Evolutionary conservation across 208 protist species (phyloP).

Genomic region (Perkinsela sp.): DNA sequence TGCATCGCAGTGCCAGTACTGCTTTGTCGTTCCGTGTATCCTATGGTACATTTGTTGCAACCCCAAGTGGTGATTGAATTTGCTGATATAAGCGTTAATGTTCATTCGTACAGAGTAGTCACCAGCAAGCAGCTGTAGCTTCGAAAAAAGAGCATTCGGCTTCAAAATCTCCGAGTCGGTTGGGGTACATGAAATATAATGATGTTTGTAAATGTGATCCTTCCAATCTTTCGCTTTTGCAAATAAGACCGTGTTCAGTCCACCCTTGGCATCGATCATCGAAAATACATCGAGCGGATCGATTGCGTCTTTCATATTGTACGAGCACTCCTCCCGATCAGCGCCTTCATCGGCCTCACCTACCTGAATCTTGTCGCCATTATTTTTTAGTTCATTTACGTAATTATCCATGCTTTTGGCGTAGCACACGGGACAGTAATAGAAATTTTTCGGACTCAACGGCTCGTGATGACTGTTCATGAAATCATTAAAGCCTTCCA

Average conservation of each 20-base stretch:
- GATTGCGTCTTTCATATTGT: conserved; percentile 7
- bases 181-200: conserved; percentile 2
- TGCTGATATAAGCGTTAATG: conserved; percentile 28
- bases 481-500: conserved; percentile 43
- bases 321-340: conserved; percentile 8
- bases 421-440: conserved; percentile 42
- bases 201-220: neutral
- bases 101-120: conserved; percentile 37
- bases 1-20: conserved; percentile 39
- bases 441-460: conserved; percentile 31
- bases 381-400: conserved; percentile 10
- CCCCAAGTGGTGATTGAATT: conserved; percentile 25
- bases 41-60: conserved; percentile 9
- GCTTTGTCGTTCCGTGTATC: conserved; percentile 14
- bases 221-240: conserved; percentile 2
- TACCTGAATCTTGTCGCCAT: conserved; percentile 5
- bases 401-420: conserved; percentile 27
- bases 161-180: neutral
- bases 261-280: conserved; percentile 12
- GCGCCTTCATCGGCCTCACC: conserved; percentile 9
- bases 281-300: conserved; percentile 34
- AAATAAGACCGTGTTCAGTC: neutral
- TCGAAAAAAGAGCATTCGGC: conserved; percentile 8
- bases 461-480: conserved; percentile 53
- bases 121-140: conserved; percentile 1